phyloP scores from a whole-genome alignment of 106 monocot species.

The Platanthera zijinensis region DNA sequence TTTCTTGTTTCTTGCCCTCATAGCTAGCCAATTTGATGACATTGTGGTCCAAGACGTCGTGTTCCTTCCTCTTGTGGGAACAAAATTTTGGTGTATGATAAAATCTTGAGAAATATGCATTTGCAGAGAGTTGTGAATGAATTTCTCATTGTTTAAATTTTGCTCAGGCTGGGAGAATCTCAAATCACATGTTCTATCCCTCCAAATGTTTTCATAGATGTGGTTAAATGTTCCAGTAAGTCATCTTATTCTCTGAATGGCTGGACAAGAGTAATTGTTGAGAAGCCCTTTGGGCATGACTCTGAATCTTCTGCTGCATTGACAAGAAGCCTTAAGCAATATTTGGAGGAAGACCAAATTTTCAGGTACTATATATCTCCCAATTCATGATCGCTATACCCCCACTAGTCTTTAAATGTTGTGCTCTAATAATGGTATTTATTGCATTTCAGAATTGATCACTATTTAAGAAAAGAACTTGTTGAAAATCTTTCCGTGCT shows the following conservation, averaged over 20 bases:
- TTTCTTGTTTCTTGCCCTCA: no score
- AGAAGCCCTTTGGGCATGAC: slow-evolving; percentile 91
- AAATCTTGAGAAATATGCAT: not conserved
- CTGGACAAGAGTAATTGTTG: slow-evolving; percentile 94
- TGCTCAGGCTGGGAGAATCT: slow-evolving; percentile 51
- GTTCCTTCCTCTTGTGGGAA: no score
- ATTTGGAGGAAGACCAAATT: slow-evolving; percentile 83
- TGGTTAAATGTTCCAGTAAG: slow-evolving; percentile 70
- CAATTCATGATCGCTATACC: not conserved
- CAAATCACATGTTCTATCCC: slow-evolving; percentile 94
- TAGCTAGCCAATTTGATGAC: no score
- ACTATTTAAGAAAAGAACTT: slow-evolving; percentile 91
- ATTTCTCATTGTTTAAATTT: slow-evolving; percentile 7
- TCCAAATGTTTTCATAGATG: slow-evolving; percentile 89
- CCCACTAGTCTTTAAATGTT: not conserved
- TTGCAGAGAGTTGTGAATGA: not conserved
- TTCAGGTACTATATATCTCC: slow-evolving; percentile 45
- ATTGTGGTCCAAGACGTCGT: no score
- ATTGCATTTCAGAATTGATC: slow-evolving; percentile 60
- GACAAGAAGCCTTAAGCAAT: slow-evolving; percentile 68
- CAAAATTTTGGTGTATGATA: not conserved
- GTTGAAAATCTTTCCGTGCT: slow-evolving; percentile 92
- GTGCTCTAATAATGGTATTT: slow-evolving; percentile 1
- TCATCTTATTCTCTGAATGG: slow-evolving; percentile 78
- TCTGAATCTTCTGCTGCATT: slow-evolving; percentile 82